These are phyloP conservation scores for Trypanosomatidae sp. DNA, from an alignment of 208 protist species.

Conservation along the genomic window DNA sequence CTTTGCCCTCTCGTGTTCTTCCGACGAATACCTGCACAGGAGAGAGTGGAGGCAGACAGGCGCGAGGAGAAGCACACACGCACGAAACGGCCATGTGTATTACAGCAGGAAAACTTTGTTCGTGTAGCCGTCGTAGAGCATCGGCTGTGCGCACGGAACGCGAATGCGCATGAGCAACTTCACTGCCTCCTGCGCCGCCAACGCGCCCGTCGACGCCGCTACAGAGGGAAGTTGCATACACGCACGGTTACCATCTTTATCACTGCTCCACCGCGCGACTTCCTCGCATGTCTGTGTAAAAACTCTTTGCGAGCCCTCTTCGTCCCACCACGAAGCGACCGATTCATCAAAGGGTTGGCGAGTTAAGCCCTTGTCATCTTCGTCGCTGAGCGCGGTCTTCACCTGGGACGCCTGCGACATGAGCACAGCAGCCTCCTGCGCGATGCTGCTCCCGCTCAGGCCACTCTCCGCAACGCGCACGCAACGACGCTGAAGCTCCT, in stretches of 20 bases:
- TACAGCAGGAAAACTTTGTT: constrained; percentile 27
- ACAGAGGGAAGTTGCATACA: constrained; percentile 91
- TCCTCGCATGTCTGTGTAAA: constrained; percentile 48
- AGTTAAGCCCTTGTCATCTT: not conserved
- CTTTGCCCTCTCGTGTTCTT: not conserved
- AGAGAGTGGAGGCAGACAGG: not conserved
- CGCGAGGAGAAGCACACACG: constrained; percentile 1
- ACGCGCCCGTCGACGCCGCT: constrained; percentile 91
- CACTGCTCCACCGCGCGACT: constrained; percentile 44
- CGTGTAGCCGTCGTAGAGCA: constrained; percentile 93
- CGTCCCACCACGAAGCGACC: not conserved
- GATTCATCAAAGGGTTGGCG: not conserved
- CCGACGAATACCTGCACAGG: not conserved
- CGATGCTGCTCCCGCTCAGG: not conserved
- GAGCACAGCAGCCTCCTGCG: constrained; percentile 3
- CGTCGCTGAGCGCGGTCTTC: not conserved
- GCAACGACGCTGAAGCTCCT: constrained; percentile 19
- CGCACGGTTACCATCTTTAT: constrained; percentile 5
- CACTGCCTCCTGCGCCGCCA: constrained; percentile 95
- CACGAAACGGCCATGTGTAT: not conserved
- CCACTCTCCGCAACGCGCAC: not conserved
- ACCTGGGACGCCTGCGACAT: not conserved
- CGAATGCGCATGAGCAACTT: constrained; percentile 95
- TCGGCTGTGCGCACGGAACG: constrained; percentile 83
- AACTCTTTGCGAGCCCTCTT: not conserved